Conservation (phyloP, 164 flowering plant species). For the Paratinospora sagittata region DNA sequence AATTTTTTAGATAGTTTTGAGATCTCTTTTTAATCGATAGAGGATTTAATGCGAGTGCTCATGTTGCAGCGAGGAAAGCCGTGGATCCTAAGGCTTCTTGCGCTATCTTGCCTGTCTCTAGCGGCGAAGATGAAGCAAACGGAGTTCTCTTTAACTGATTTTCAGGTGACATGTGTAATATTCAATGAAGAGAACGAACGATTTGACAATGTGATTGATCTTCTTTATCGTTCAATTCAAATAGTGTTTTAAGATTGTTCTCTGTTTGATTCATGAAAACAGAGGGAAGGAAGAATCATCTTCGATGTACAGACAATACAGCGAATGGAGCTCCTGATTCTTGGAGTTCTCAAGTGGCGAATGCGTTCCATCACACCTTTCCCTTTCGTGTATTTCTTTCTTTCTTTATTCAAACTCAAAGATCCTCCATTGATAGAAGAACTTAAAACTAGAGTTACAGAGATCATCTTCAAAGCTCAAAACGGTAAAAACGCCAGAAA, state of each 20-base stretch:
- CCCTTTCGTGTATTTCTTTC: constrained; percentile 49
- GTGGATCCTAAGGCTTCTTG: constrained; percentile 50
- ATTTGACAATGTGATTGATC: background rate
- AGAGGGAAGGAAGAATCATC: constrained; percentile 42
- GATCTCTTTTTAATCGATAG: background rate
- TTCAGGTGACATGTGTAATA: constrained; percentile 36
- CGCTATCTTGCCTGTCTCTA: constrained; percentile 45
- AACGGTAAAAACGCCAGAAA: constrained; percentile 29
- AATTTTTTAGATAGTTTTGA: background rate
- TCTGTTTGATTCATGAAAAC: constrained; percentile 1
- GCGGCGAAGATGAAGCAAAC: constrained; percentile 58
- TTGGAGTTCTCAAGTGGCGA: constrained; percentile 65
- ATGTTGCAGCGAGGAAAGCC: constrained; percentile 44
- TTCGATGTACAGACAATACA: constrained; percentile 43
- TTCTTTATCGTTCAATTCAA: background rate
- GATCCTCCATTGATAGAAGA: constrained; percentile 31
- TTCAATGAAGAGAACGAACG: background rate
- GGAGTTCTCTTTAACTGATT: constrained; percentile 30
- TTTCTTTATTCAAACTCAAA: constrained; percentile 35
- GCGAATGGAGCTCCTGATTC: constrained; percentile 54
- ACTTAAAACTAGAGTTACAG: constrained; percentile 41
- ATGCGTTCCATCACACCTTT: constrained; percentile 80
- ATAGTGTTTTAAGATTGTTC: background rate
- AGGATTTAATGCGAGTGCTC: background rate
- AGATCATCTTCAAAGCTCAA: constrained; percentile 53